phyloP scores from a whole-genome alignment of 768 basidiomycete genomes.

The Suillus lakei region DNA sequence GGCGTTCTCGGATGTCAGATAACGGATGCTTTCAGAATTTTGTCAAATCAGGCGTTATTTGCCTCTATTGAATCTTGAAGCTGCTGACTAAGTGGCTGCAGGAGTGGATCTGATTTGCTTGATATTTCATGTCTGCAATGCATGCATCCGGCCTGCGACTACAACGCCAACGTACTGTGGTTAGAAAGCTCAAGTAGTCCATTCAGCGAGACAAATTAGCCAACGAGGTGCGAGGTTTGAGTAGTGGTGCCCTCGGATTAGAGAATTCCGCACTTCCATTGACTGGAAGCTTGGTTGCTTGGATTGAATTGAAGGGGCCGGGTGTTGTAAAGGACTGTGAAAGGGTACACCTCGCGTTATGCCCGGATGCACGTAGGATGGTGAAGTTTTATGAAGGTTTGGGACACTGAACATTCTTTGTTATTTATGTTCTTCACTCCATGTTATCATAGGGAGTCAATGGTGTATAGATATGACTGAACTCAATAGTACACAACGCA shows the following conservation, averaged over 20 bases:
- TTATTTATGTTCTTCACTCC: neutral
- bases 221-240: conserved; percentile 52
- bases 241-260: conserved; percentile 34
- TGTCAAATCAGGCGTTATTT: neutral
- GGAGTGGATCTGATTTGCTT: too few relatives aligned
- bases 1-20: neutral
- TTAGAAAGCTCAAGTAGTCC: conserved; percentile 75
- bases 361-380: conserved; percentile 63
- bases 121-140: too few relatives aligned
- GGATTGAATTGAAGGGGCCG: conserved; percentile 59
- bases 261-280: conserved; percentile 27
- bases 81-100: neutral
- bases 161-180: too few relatives aligned
- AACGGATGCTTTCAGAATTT: neutral
- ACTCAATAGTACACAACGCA: neutral
- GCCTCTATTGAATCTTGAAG: neutral
- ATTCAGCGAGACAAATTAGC: conserved; percentile 67
- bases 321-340: conserved; percentile 62
- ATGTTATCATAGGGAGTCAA: neutral
- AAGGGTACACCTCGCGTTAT: conserved; percentile 68
- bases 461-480: neutral
- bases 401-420: conserved; percentile 16
- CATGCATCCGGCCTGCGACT: too few relatives aligned
- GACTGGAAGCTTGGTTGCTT: conserved; percentile 47
- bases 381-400: conserved; percentile 63